phyloP scores from a whole-genome alignment of 306 rosid species.

The Aeschynomene evenia region DNA sequence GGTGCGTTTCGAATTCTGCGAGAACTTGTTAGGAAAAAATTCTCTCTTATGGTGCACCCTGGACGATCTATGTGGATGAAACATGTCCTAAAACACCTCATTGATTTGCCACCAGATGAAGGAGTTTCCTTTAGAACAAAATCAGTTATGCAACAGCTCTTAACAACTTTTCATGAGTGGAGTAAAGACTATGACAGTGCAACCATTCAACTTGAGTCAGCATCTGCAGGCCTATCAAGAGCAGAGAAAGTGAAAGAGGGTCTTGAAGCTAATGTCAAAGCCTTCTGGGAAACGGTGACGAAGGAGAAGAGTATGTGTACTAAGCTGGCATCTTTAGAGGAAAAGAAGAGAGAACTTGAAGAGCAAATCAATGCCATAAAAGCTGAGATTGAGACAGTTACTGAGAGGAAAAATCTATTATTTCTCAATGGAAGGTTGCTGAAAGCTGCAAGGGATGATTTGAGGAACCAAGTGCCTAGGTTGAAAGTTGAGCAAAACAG shows the following conservation, averaged over 20 bases:
- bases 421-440: conserved; percentile 13
- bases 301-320: background rate
- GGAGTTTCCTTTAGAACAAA: conserved; percentile 18
- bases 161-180: conserved; percentile 10
- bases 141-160: background rate
- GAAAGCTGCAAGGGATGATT: conserved; percentile 15
- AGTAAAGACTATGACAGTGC: conserved; percentile 22
- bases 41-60: conserved; percentile 26
- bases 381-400: conserved; percentile 20
- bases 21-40: background rate
- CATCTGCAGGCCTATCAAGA: background rate
- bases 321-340: background rate
- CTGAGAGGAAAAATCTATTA: conserved; percentile 18
- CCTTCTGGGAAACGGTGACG: conserved; percentile 12
- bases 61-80: conserved; percentile 8
- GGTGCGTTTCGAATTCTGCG: background rate
- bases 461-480: conserved; percentile 23
- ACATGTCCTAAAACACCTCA: background rate
- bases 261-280: conserved; percentile 20
- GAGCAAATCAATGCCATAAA: conserved; percentile 26
- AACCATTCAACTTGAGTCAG: conserved; percentile 20
- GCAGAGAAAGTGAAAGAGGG: background rate
- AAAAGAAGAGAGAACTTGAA: conserved; percentile 34
- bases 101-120: conserved; percentile 27
- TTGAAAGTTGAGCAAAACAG: conserved; percentile 23